These are phyloP conservation scores for Paecilomyces niveus DNA, from an alignment of 2,329 filamentous ascomycete genomes.

Conservation along the genomic window DNA sequence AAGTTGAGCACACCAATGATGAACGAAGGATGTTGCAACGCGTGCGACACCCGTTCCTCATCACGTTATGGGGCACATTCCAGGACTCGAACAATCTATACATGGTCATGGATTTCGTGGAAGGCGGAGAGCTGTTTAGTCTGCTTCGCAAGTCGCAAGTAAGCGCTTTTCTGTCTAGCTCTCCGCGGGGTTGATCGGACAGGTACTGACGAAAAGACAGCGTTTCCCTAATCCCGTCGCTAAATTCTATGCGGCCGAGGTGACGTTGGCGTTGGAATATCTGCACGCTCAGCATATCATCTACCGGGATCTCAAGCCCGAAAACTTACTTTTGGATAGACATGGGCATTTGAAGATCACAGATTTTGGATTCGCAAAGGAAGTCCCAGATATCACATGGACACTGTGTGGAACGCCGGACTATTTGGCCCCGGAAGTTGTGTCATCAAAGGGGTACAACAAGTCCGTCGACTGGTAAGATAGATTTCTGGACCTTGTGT, in stretches of 20 bases:
- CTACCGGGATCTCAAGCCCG: slow-evolving; percentile 93
- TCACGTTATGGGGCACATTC: slow-evolving; percentile 97
- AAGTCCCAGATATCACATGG: slow-evolving; percentile 98
- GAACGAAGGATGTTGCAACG: slow-evolving; percentile 92
- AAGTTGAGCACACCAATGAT: slow-evolving; percentile 98
- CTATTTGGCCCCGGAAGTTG: slow-evolving; percentile 94
- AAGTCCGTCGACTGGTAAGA: slow-evolving; percentile 96
- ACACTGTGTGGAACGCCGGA: slow-evolving; percentile 96
- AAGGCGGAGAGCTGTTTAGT: slow-evolving; percentile 95
- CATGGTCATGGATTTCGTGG: slow-evolving; percentile 99
- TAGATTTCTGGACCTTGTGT: slow-evolving; percentile 8
- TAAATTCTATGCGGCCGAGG: slow-evolving; percentile 98
- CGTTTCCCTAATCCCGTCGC: slow-evolving; percentile 97
- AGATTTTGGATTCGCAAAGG: slow-evolving; percentile 97
- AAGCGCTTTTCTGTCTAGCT: slow-evolving; percentile 37
- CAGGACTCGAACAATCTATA: slow-evolving; percentile 93
- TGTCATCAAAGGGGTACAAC: slow-evolving; percentile 99
- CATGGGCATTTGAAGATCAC: slow-evolving; percentile 96
- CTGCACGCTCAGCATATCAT: slow-evolving; percentile 93
- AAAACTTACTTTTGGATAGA: slow-evolving; percentile 84
- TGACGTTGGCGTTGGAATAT: slow-evolving; percentile 91
- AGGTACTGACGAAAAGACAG: slow-evolving; percentile 41
- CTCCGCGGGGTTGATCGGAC: slow-evolving; percentile 7
- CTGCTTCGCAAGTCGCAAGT: slow-evolving; percentile 85
- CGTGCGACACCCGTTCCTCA: slow-evolving; percentile 95